Evolutionary conservation across 73 alveolate genomes (phyloP).

Genomic region (Uronychia setigera): DNA sequence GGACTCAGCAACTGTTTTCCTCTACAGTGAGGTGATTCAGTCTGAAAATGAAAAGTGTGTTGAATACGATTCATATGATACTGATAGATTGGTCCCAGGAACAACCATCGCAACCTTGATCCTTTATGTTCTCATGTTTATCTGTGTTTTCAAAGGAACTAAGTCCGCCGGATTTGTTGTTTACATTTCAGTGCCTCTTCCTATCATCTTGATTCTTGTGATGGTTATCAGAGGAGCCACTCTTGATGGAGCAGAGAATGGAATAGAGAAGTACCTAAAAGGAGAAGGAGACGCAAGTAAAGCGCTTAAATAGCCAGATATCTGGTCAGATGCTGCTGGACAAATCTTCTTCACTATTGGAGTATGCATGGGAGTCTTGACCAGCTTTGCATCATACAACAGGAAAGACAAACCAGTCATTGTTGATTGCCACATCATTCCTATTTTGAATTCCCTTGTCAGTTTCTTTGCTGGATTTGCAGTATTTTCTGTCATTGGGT

Average conservation of each 20-base stretch:
- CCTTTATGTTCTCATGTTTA: not conserved
- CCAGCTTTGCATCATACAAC: slow-evolving; percentile 17
- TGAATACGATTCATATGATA: not conserved
- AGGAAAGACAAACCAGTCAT: not conserved
- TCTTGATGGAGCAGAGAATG: slow-evolving; percentile 5
- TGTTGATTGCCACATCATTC: not conserved
- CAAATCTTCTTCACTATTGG: slow-evolving; percentile 16
- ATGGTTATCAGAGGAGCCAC: not conserved
- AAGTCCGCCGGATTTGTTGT: not conserved
- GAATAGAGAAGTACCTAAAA: not conserved
- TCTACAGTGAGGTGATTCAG: not conserved
- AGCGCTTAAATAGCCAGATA: not conserved
- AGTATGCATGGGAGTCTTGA: slow-evolving; percentile 24
- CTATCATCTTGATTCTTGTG: not conserved
- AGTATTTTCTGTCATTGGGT: not conserved
- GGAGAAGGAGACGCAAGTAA: not conserved
- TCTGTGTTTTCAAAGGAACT: slow-evolving; percentile 4
- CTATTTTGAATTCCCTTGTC: not conserved
- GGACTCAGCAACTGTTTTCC: not conserved
- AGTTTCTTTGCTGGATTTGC: slow-evolving; percentile 1
- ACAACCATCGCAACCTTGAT: not conserved
- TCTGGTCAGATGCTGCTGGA: slow-evolving; percentile 16
- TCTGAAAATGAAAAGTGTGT: not conserved
- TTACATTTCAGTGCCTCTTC: not conserved
- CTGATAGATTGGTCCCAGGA: not conserved